Evolutionary conservation across 352 stramenopile genomes (phyloP), one percentile per base, ranked within the genome.

Genomic region (Phytophthora lateralis): DNA sequence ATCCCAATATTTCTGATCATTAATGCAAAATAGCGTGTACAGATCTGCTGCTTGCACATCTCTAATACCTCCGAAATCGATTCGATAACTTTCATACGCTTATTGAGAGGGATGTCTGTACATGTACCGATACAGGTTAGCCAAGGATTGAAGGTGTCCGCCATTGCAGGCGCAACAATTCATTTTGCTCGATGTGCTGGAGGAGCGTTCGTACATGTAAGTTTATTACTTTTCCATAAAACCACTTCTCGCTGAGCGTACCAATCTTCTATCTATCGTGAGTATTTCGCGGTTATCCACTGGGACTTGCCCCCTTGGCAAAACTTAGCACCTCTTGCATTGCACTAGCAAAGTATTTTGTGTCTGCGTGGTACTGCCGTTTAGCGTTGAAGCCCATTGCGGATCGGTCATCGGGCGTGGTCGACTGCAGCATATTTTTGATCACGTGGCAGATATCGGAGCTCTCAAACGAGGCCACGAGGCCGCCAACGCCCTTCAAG

Each of bases 281-380:
- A 38, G 14, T 45, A 45, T 45, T 43, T 45, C 39, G 18, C 11
- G 39, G n/a, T 45, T 45, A 45, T 45, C 18, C 39, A 45, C 11
- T 24, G 14, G 37, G 9, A 43, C 8, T 45, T 3, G 39, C 11
- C 17, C 5, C 60, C 30, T 47, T 67, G 14, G 71, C 54, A 49
- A 67, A 74, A 17, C 51, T 26, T 18, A 56, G 45, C 26, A 88
- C 39, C 32, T 76, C 37, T 8, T 44, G 38, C 38, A 44, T 44
- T 44, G 38, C 43, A 0, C 39, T 21, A 0, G 58, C 56, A 50
- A 84, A 84, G 43, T 73, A 75, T 24, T 71, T 60, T 0, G 66
- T 69, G 38, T 44, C 38, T 50, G 64, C 52, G 58, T 85, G 68
- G 44, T 85, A 88, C 55, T 77, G 63, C 21, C 72, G 66, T 27